Evolutionary conservation across 768 basidiomycete genomes (phyloP).

Genomic region (Amanita jacksonii): DNA sequence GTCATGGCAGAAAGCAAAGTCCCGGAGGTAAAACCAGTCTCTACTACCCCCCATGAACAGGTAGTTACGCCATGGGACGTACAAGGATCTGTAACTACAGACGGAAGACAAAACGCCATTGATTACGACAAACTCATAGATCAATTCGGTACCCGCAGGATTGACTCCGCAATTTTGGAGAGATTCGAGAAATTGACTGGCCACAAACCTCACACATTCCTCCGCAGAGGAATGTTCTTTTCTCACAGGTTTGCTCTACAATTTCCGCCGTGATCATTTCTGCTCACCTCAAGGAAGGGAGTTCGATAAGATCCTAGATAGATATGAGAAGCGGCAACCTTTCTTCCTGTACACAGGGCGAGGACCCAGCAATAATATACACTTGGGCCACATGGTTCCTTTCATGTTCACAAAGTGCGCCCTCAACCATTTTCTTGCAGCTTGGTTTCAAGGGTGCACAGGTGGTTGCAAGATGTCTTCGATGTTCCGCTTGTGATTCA

Average conservation of each 20-base stretch:
- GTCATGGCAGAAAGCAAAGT: constrained; percentile 1
- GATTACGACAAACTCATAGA: constrained; percentile 94
- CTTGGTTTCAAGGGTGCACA: constrained; percentile 20
- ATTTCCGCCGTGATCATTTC: background rate
- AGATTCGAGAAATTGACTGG: constrained; percentile 92
- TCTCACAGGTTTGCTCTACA: constrained; percentile 71
- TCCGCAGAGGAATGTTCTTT: constrained; percentile 93
- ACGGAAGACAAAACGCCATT: constrained; percentile 88
- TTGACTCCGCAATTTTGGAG: constrained; percentile 69
- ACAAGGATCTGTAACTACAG: constrained; percentile 76
- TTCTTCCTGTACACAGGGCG: constrained; percentile 98
- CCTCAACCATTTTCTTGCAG: background rate
- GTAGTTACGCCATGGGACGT: constrained; percentile 98
- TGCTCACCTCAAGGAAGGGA: constrained; percentile 44
- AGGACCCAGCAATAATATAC: constrained; percentile 96
- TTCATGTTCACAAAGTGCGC: constrained; percentile 94
- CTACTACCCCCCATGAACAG: constrained; percentile 36
- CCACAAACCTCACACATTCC: constrained; percentile 73
- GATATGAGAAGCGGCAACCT: constrained; percentile 93
- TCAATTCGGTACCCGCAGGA: constrained; percentile 85
- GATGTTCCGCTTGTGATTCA: constrained; percentile 92
- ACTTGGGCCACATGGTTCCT: constrained; percentile 95
- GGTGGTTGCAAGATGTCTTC: constrained; percentile 97
- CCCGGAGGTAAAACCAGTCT: constrained; percentile 2
- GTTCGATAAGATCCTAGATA: constrained; percentile 86